Percentiles rank a stretch among this genome's conserved stretches.
Evolutionary conservation across 441 rosid genomes (phyloP).

Genomic region (Croton setiger): DNA sequence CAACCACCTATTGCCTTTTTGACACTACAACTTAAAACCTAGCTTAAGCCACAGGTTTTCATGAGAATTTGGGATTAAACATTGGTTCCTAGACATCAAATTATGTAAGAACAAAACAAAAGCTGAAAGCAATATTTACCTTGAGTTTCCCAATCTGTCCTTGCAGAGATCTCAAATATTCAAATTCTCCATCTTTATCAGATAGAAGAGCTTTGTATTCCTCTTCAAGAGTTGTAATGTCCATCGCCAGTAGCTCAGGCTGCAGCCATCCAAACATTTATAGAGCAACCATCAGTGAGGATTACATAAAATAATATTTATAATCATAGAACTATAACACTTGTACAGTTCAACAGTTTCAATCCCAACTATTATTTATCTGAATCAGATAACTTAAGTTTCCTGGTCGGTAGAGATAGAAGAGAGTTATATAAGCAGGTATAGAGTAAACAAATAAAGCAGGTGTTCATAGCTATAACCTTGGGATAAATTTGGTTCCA

Average conservation of each 20-base stretch:
- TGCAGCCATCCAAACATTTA: constrained; percentile 25
- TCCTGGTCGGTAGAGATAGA: background rate
- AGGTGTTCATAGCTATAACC: background rate
- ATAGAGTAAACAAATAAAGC: background rate
- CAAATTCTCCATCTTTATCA: constrained; percentile 56
- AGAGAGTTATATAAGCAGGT: constrained; percentile 1
- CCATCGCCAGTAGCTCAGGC: constrained; percentile 58
- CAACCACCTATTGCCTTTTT: background rate
- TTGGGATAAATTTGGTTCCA: background rate
- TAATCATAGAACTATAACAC: background rate
- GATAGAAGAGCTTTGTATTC: constrained; percentile 45
- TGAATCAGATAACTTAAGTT: constrained; percentile 3
- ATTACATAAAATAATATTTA: background rate
- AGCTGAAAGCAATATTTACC: constrained; percentile 30
- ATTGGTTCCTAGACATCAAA: background rate
- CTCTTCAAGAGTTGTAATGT: constrained; percentile 46
- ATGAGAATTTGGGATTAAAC: background rate
- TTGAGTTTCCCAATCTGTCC: constrained; percentile 46
- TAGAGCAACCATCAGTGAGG: constrained; percentile 4
- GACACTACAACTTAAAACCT: background rate
- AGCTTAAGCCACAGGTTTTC: constrained; percentile 8
- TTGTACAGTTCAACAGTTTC: too few relatives aligned
- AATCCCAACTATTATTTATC: background rate
- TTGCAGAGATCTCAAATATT: constrained; percentile 47
- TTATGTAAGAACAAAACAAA: constrained; percentile 1